Conservation (phyloP, 2,329 filamentous ascomycete genomes). For the Hymenoscyphus albidus region DNA sequence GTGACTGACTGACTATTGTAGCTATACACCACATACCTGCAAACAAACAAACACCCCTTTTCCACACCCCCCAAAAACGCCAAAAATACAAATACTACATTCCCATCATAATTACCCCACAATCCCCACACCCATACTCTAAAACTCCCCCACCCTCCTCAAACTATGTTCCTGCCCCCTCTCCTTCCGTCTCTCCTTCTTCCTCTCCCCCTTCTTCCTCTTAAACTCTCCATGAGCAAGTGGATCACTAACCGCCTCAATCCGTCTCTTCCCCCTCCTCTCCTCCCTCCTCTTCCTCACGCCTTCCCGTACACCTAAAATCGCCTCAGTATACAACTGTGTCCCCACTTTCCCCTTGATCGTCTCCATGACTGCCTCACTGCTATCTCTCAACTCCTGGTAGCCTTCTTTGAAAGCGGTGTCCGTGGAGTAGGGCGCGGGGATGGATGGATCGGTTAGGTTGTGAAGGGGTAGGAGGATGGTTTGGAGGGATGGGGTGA, state of each 20-base stretch:
- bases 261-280: constrained; percentile 78
- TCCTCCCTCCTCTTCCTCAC: constrained; percentile 70
- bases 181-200: constrained; percentile 78
- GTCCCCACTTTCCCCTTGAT: constrained; percentile 83
- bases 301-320: constrained; percentile 68
- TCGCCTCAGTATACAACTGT: constrained; percentile 68
- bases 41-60: background rate
- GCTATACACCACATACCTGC: background rate
- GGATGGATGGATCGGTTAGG: constrained; percentile 75
- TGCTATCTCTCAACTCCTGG: constrained; percentile 66
- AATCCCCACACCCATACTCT: too few relatives aligned
- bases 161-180: constrained; percentile 66
- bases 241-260: constrained; percentile 79
- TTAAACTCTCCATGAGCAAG: constrained; percentile 76
- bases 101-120: background rate
- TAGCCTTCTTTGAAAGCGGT: constrained; percentile 65
- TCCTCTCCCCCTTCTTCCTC: constrained; percentile 77
- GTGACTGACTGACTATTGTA: background rate
- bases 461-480: constrained; percentile 71
- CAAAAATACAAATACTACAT: background rate
- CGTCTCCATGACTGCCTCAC: constrained; percentile 73
- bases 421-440: constrained; percentile 67
- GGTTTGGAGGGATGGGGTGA: constrained; percentile 60
- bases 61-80: background rate
- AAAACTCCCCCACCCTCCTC: constrained; percentile 27